Conservation (phyloP, 257 asterid species). For the Plantago major region DNA sequence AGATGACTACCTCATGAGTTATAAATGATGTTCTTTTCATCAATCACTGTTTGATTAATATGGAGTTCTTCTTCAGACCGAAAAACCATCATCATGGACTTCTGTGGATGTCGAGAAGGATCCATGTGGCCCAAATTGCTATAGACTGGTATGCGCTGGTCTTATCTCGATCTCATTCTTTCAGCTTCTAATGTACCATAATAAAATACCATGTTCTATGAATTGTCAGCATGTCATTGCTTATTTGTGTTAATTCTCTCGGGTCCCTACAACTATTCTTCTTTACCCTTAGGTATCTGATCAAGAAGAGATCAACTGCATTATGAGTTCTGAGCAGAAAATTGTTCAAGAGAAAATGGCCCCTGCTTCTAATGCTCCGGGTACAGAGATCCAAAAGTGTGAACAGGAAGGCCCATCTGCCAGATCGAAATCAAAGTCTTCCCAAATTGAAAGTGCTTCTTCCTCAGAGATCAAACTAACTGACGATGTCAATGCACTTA, state of each 20-base stretch:
- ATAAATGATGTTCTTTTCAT: constrained; percentile 16
- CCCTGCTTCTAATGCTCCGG: constrained; percentile 37
- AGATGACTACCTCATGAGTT: constrained; percentile 29
- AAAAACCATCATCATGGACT: constrained; percentile 51
- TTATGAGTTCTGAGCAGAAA: constrained; percentile 34
- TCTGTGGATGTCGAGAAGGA: constrained; percentile 51
- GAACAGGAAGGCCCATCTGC: constrained; percentile 36
- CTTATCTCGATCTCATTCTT: constrained; percentile 7
- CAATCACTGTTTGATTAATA: constrained; percentile 15
- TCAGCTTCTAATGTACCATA: neutral
- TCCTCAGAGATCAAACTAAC: constrained; percentile 53
- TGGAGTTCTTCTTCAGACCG: constrained; percentile 28
- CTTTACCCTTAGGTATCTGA: constrained; percentile 41
- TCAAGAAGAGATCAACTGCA: constrained; percentile 44
- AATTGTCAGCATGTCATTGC: neutral
- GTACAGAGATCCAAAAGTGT: constrained; percentile 41
- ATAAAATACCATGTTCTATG: neutral
- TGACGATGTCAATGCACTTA: constrained; percentile 49
- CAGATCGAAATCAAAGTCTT: constrained; percentile 54
- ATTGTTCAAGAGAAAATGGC: constrained; percentile 39
- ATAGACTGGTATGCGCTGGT: constrained; percentile 47
- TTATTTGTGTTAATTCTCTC: too few species aligned
- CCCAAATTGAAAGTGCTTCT: constrained; percentile 64
- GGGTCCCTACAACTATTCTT: neutral
- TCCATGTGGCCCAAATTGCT: constrained; percentile 79